Evolutionary conservation across 371 early-diverging fungal species (phyloP).

Genomic region (Lichtheimia ornata): DNA sequence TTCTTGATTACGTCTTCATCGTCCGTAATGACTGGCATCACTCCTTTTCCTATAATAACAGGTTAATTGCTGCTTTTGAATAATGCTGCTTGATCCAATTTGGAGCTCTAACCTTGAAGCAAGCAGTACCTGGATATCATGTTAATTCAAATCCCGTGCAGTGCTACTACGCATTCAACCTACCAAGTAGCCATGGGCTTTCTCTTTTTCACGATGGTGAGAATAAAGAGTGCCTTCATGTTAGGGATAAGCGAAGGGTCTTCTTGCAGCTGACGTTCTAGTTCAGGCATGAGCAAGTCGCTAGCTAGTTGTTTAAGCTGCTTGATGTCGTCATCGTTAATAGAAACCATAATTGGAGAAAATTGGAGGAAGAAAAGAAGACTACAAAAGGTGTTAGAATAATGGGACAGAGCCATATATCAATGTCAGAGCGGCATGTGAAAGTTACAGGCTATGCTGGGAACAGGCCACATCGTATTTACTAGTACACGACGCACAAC

Average conservation of each 20-base stretch:
- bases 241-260: conserved; percentile 46
- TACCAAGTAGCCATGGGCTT: conserved; percentile 44
- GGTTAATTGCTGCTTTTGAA: not conserved
- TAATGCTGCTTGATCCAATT: not conserved
- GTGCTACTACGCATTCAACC: not conserved
- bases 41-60: conserved; percentile 24
- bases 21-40: conserved; percentile 34
- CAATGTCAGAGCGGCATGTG: not conserved
- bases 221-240: conserved; percentile 43
- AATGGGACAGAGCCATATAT: too few species aligned
- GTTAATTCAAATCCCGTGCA: not conserved
- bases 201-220: conserved; percentile 39
- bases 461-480: not conserved
- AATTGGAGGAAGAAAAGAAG: not conserved
- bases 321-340: not conserved
- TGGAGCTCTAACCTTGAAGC: conserved; percentile 32
- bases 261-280: conserved; percentile 41
- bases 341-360: not conserved
- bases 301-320: conserved; percentile 19
- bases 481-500: not conserved
- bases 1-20: conserved; percentile 23
- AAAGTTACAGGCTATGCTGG: conserved; percentile 2
- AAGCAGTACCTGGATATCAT: conserved; percentile 31
- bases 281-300: conserved; percentile 41
- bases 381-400: not conserved